These are phyloP conservation scores for Wolfiporia cocos DNA, from an alignment of 1,284 basidiomycete species.

Conservation along the genomic window DNA sequence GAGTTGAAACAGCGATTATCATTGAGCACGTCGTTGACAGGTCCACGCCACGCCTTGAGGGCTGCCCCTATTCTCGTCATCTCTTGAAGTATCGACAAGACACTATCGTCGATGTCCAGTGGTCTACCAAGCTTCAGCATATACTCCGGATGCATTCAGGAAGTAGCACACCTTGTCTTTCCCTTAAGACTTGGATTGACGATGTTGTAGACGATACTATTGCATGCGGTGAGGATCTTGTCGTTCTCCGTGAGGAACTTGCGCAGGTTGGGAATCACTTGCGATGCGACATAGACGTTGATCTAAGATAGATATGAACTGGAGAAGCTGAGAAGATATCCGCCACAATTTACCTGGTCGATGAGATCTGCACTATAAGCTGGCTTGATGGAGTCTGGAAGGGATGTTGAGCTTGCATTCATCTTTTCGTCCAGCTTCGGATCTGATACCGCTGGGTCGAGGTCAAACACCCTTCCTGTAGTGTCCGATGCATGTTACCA, in stretches of 20 bases:
- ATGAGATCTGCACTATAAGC: slow-evolving; percentile 40
- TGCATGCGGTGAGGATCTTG: slow-evolving; percentile 72
- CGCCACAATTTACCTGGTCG: slow-evolving; percentile 37
- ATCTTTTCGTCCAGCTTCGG: slow-evolving; percentile 51
- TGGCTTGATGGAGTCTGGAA: slow-evolving; percentile 38
- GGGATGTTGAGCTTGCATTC: slow-evolving; percentile 35
- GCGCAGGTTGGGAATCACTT: slow-evolving; percentile 73
- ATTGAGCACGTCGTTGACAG: slow-evolving; percentile 77
- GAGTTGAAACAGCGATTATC: slow-evolving; percentile 88
- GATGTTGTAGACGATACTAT: slow-evolving; percentile 83
- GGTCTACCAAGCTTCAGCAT: slow-evolving; percentile 45
- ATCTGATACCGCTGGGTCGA: slow-evolving; percentile 25
- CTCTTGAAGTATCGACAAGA: slow-evolving; percentile 69
- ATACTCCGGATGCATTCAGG: too few relatives aligned
- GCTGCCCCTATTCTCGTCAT: slow-evolving; percentile 77
- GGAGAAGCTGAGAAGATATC: background rate
- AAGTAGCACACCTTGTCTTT: slow-evolving; percentile 50
- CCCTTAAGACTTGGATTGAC: slow-evolving; percentile 77
- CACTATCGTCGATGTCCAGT: slow-evolving; percentile 60
- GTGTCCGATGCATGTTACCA: background rate
- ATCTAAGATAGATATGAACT: slow-evolving; percentile 41
- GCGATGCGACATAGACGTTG: slow-evolving; percentile 65
- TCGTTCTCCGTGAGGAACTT: slow-evolving; percentile 84
- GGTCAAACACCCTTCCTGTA: slow-evolving; percentile 1
- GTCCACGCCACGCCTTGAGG: slow-evolving; percentile 80